Percentiles rank a stretch among this genome's conserved stretches.
phyloP scores from a whole-genome alignment of 805 yeast species.

The Priceomyces medius region DNA sequence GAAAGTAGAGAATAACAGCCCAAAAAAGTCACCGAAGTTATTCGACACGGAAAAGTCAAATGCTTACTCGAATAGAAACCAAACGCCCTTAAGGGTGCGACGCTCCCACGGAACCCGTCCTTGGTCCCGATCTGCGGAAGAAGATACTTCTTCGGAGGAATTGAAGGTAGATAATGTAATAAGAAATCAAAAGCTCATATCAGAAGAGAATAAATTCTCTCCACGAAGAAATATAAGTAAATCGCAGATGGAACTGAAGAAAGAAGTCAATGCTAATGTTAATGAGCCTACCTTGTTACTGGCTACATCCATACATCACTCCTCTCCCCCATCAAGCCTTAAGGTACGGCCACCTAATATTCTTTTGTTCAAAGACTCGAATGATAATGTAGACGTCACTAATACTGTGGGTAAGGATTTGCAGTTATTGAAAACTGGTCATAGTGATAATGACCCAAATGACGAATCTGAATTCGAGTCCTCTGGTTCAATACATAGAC shows the following conservation, averaged over 20 bases:
- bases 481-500: not conserved
- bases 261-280: not conserved
- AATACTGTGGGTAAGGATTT: too few relatives aligned
- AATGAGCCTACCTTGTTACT: too few relatives aligned
- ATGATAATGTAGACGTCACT: not conserved
- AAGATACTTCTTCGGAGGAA: slow-evolving; percentile 2
- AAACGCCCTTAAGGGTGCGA: slow-evolving; percentile 19
- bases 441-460: too few relatives aligned
- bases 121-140: not conserved
- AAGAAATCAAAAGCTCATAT: slow-evolving; percentile 18
- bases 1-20: not conserved
- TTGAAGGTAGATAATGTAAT: slow-evolving; percentile 13
- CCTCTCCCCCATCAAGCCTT: slow-evolving; percentile 24
- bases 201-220: slow-evolving; percentile 24
- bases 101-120: slow-evolving; percentile 8
- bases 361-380: not conserved
- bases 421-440: too few relatives aligned
- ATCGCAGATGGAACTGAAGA: not conserved
- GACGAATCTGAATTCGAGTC: not conserved
- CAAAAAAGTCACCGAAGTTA: not conserved
- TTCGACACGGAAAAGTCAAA: slow-evolving; percentile 5
- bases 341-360: slow-evolving; percentile 14
- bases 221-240: slow-evolving; percentile 12
- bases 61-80: slow-evolving; percentile 14
- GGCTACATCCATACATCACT: not conserved